A percentile compares a stretch with the other conserved stretches of the same genome.
These are phyloP conservation scores for Tetracladium setigerum DNA, from an alignment of 495 filamentous ascomycete genomes.

Conservation along the genomic window DNA sequence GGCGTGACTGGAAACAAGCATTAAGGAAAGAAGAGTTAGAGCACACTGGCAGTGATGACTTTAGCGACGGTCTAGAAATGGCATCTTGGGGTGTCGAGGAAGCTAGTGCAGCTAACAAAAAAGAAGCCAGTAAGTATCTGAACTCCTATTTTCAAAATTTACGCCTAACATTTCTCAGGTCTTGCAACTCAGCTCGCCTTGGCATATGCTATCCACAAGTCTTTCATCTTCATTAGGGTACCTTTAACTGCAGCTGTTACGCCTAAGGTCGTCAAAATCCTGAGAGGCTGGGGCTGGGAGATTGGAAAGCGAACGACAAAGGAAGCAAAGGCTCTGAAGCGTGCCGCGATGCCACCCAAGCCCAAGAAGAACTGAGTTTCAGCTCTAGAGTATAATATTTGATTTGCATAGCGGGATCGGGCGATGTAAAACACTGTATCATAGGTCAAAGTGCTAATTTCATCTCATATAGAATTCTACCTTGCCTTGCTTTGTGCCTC, in stretches of 20 bases:
- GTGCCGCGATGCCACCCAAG: slow-evolving; percentile 9
- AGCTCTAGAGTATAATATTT: too few species aligned
- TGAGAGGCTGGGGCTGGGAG: slow-evolving; percentile 74
- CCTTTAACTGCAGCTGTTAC: slow-evolving; percentile 83
- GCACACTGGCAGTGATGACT: slow-evolving; percentile 20
- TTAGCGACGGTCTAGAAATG: slow-evolving; percentile 30
- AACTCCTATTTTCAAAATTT: slow-evolving; percentile 9
- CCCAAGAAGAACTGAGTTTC: neutral
- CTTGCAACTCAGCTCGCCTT: slow-evolving; percentile 78
- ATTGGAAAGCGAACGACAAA: slow-evolving; percentile 42
- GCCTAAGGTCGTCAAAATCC: slow-evolving; percentile 81
- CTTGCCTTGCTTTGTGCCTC: too few species aligned
- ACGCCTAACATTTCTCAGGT: slow-evolving; percentile 21
- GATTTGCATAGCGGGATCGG: too few species aligned
- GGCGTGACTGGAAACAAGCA: slow-evolving; percentile 31
- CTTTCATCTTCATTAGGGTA: slow-evolving; percentile 90
- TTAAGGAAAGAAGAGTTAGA: slow-evolving; percentile 27
- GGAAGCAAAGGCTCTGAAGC: slow-evolving; percentile 19
- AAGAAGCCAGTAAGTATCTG: slow-evolving; percentile 44
- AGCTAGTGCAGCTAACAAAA: slow-evolving; percentile 37
- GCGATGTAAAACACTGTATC: too few species aligned
- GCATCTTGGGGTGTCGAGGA: slow-evolving; percentile 46
- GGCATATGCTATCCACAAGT: slow-evolving; percentile 97
- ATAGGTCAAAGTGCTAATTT: too few species aligned
- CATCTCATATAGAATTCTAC: too few species aligned